These are phyloP conservation scores for Candida dajiaensis DNA, from an alignment of 805 yeast species.

Conservation along the genomic window DNA sequence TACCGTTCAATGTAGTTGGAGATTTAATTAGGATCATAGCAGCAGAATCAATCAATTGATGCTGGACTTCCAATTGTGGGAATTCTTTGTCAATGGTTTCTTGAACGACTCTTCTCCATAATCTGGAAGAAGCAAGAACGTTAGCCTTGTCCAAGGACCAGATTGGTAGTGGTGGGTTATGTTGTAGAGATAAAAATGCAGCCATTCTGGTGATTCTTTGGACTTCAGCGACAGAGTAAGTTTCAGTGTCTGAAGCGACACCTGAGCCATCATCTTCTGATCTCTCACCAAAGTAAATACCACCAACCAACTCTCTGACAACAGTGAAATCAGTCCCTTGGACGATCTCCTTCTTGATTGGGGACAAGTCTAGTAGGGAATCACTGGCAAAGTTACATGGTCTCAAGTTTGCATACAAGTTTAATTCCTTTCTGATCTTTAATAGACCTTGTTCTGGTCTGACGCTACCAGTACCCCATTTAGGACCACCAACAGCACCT, in stretches of 20 bases:
- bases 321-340: slow-evolving; percentile 89
- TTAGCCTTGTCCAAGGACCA: slow-evolving; percentile 98
- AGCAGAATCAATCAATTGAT: slow-evolving; percentile 96
- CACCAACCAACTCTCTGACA: slow-evolving; percentile 96
- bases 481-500: slow-evolving; percentile 99
- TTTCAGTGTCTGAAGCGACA: slow-evolving; percentile 89
- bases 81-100: slow-evolving; percentile 81
- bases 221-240: slow-evolving; percentile 86
- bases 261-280: slow-evolving; percentile 85
- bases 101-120: slow-evolving; percentile 94
- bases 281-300: slow-evolving; percentile 96
- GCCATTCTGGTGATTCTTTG: slow-evolving; percentile 98
- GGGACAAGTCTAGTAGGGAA: slow-evolving; percentile 76
- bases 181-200: slow-evolving; percentile 91
- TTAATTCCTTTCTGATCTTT: slow-evolving; percentile 89
- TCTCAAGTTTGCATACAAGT: slow-evolving; percentile 91
- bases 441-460: slow-evolving; percentile 97
- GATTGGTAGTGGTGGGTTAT: slow-evolving; percentile 87
- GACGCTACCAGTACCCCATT: slow-evolving; percentile 96
- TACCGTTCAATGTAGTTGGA: slow-evolving; percentile 89
- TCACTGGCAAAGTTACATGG: slow-evolving; percentile 94
- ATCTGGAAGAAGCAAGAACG: slow-evolving; percentile 90
- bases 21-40: slow-evolving; percentile 95
- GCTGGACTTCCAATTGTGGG: slow-evolving; percentile 82
- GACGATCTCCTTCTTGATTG: slow-evolving; percentile 79